Base-by-base conservation (phyloP, 345 rosid genomes). In the Sonneratia caseolaris region DNA sequence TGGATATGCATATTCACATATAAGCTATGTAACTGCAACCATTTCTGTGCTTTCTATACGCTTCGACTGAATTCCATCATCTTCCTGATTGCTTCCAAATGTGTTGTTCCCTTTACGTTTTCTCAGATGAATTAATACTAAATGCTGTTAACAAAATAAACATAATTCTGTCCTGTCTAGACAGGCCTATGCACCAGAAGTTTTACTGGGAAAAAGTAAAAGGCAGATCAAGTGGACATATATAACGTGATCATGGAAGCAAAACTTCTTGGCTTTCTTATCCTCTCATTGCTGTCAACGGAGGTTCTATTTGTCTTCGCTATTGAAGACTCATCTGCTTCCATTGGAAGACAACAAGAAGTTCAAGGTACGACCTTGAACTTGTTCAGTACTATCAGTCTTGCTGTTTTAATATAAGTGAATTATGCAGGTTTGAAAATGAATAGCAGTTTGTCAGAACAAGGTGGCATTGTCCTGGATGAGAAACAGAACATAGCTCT, bases 251-350 rank as follows among this genome's bases (percentile, higher is more conserved):
- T 22, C 35, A 82, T 73, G 81, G 73, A 18, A 74, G 53, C 73
- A 32, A 65, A 47, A n/a, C 64, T 74, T 73, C 62, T 70, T 68
- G 64, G 49, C 7, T 75, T 80, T 69, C 72, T 77, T 19, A 19
- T 78, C 16, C 56, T 73, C 5, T n/a, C 15, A 56, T n/a, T 79
- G 59, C 49, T 75, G 48, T 80, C 47, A 51, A n/a, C 72, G 71
- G 70, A 68, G 51, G 45, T 70, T 53, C 11, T 77, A 10, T 38
- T 70, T 55, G 71, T 68, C 66, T 24, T 48, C 69, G 69, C 69
- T 21, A 9, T 76, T 55, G 71, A 72, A 71, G 73, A 22, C 36
- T 70, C 51, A 47, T 45, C 69, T 65, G 36, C 45, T 37, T 37
- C 80, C 22, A 37, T 10, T 8, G 51, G 19, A 68, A 76, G 64